Conservation (phyloP, 1,139 yeast species). For the Geotrichum citri-aurantii region DNA sequence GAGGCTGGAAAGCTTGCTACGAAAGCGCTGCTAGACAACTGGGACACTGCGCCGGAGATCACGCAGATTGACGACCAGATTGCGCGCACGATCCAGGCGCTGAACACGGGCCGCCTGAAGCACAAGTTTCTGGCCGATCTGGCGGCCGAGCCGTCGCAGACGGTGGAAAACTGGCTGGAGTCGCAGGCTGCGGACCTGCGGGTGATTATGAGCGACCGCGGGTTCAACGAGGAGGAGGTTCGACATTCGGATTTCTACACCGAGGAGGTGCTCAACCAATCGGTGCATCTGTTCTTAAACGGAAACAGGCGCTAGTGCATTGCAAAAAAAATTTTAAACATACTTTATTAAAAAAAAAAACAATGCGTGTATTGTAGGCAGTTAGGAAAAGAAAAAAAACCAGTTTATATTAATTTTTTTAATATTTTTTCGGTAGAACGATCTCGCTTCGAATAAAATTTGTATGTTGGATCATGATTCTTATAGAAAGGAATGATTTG, state of each 20-base stretch:
- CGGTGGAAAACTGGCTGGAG: conserved; percentile 65
- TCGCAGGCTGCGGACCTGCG: conserved; percentile 71
- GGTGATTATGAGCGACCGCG: conserved; percentile 78
- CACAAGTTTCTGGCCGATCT: conserved; percentile 69
- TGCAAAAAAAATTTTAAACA: no score
- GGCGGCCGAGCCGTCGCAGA: conserved; percentile 69
- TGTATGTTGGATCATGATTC: no score
- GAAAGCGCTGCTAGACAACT: conserved; percentile 39
- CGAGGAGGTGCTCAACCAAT: conserved; percentile 69
- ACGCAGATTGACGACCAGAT: conserved; percentile 56
- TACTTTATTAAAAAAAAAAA: no score
- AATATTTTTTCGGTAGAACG: no score
- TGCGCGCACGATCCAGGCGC: conserved; percentile 55
- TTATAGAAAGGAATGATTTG: no score
- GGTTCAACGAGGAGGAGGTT: conserved; percentile 84
- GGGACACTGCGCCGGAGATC: conserved; percentile 48
- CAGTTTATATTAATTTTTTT: no score
- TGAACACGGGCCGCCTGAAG: conserved; percentile 59
- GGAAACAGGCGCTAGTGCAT: conserved; percentile 18
- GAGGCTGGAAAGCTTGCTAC: conserved; percentile 48
- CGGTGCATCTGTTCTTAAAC: conserved; percentile 63
- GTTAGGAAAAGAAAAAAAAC: no score
- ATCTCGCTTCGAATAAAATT: no score
- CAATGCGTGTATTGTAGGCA: no score
- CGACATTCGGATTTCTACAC: conserved; percentile 77